phyloP scores from a whole-genome alignment of 1,139 yeast species.

The Yamadazyma taylorii region DNA sequence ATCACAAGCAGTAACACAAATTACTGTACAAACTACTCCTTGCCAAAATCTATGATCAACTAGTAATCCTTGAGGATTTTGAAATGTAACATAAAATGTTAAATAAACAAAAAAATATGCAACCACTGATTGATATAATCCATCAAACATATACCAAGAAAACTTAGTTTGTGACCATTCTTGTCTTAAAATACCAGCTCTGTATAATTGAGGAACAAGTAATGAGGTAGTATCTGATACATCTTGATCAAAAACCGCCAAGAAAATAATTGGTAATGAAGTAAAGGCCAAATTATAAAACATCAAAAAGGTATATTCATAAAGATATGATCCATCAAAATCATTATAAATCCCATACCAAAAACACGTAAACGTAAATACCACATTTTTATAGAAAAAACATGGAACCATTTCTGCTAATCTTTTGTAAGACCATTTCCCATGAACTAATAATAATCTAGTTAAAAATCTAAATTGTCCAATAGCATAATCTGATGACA shows the following conservation, averaged over 20 bases:
- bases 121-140: constrained; percentile 56
- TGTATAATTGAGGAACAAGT: constrained; percentile 58
- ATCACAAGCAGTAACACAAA: constrained; percentile 55
- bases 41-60: constrained; percentile 62
- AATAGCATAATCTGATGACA: constrained; percentile 67
- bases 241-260: constrained; percentile 64
- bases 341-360: constrained; percentile 60
- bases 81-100: constrained; percentile 45
- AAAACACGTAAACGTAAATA: constrained; percentile 59
- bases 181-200: constrained; percentile 51
- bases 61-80: constrained; percentile 47
- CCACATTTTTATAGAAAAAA: constrained; percentile 62
- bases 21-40: constrained; percentile 49
- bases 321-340: constrained; percentile 63
- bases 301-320: constrained; percentile 63
- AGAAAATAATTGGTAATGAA: constrained; percentile 58
- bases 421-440: constrained; percentile 65
- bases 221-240: constrained; percentile 57
- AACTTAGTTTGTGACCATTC: constrained; percentile 58
- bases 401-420: constrained; percentile 66
- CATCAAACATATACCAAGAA: constrained; percentile 58
- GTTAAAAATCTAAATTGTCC: constrained; percentile 61
- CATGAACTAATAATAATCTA: constrained; percentile 57
- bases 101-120: constrained; percentile 58
- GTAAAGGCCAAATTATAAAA: constrained; percentile 66